These are phyloP conservation scores for Tetradesmus lagerheimii DNA, from an alignment of 139 green algal species.

Conservation along the genomic window DNA sequence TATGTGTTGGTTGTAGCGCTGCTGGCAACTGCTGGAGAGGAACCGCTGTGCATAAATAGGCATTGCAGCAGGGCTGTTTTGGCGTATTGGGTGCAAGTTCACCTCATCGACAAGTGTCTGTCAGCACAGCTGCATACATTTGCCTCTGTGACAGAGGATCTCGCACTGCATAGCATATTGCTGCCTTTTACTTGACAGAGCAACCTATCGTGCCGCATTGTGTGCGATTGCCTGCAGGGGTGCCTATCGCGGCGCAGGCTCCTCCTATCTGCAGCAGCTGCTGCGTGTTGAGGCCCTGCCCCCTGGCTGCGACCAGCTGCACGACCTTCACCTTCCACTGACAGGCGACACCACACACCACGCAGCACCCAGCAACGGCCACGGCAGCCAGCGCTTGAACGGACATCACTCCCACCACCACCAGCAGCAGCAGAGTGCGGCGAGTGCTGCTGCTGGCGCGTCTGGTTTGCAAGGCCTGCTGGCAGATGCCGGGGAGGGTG, in stretches of 20 bases:
- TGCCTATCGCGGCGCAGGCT: constrained; percentile 57
- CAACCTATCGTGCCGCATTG: not conserved
- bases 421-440: not conserved
- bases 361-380: not conserved
- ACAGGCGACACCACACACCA: not conserved
- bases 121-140: no score
- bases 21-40: not conserved
- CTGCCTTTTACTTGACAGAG: no score
- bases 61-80: no score
- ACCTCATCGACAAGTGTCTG: no score
- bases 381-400: not conserved
- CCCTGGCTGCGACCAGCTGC: constrained; percentile 4
- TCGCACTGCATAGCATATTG: no score
- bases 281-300: constrained; percentile 24
- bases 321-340: not conserved
- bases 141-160: no score
- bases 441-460: not conserved
- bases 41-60: not conserved
- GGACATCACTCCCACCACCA: not conserved
- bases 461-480: not conserved
- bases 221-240: constrained; percentile 10
- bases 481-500: constrained; percentile 9
- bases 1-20: not conserved
- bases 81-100: no score
- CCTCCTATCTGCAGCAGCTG: constrained; percentile 31